phyloP scores from a whole-genome alignment of 345 rosid genomes.

The Turritis glabra region DNA sequence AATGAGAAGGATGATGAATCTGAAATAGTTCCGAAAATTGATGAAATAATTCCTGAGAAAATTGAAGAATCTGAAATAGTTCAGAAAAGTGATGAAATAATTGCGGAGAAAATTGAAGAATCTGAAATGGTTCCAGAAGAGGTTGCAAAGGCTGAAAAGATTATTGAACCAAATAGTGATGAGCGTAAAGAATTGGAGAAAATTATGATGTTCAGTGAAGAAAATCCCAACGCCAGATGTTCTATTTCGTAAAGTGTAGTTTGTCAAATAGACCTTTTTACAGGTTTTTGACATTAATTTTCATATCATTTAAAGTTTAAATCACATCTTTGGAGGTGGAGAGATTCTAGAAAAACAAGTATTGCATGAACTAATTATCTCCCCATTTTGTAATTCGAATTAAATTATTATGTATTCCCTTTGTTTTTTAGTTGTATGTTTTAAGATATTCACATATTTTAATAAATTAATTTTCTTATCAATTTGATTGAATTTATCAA shows the following conservation, averaged over 20 bases:
- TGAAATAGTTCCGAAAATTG: too few relatives aligned
- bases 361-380: not conserved
- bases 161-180: constrained; percentile 7
- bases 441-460: not conserved
- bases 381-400: not conserved
- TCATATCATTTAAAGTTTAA: not conserved
- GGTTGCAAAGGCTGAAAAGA: not conserved
- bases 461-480: not conserved
- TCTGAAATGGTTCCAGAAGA: constrained; percentile 20
- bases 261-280: not conserved
- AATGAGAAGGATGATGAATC: constrained; percentile 12
- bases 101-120: not conserved
- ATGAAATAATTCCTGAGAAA: not conserved
- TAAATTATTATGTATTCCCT: not conserved
- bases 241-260: constrained; percentile 7
- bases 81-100: not conserved
- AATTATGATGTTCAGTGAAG: constrained; percentile 59
- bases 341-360: not conserved
- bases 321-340: too few relatives aligned
- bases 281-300: not conserved
- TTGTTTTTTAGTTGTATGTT: not conserved
- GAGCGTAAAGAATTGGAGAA: constrained; percentile 32
- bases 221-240: constrained; percentile 67
- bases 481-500: not conserved
- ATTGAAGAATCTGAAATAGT: constrained; percentile 1